Base-by-base conservation (phyloP, 2,329 filamentous ascomycete genomes). In the Gyromitra esculenta region DNA sequence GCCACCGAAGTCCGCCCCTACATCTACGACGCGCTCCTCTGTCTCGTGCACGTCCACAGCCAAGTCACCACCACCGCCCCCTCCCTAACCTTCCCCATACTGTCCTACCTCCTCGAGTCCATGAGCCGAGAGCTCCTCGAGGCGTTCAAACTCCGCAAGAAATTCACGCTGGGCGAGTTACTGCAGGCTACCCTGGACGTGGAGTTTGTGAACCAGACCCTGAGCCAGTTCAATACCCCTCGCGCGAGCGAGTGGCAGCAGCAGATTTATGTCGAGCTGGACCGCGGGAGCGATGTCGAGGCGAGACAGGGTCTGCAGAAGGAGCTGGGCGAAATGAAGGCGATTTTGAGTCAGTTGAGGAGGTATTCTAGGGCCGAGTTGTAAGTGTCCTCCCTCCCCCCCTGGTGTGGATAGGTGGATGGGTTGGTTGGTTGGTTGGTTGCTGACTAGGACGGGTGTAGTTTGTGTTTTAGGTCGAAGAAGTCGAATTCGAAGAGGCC, bases 181-280 rank as follows among this genome's bases (percentile, higher is more conserved):
- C 97, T 98, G 91, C 96, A 99, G 84, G 96, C 96, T 0, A 99
- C 96, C 0, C 89, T 99, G 0, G 96, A 99, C 82, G 94, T 97
- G 0, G 96, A 99, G 84, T 98, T 99, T 82, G 91, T 98, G 73
- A 93, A 94, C 0, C 96, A 99, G 85, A 97, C 95, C 4, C 87
- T 99, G 43, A 92, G 89, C 77, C 91, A 94, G 80, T 99, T 96
- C 83, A 96, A 93, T 0, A 96, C 93, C 0, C 92, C 97, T 73
- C 88, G 89, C 65, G 93, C 94, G 1, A 90, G 90, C 6, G 90
- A 94, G 82, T 87, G 92, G 13, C 96, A 98, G 85, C 91, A 91
- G 80, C 90, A 94, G 83, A 95, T 99, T 62, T 99, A 98, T 84
- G 89, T 96, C 79, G 93, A 96, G 82, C 86, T 99, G 15, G 96